Percentiles rank a stretch among this genome's conserved stretches.
phyloP scores from a whole-genome alignment of 2,329 filamentous ascomycete genomes.

The Aureobasidium lini region DNA sequence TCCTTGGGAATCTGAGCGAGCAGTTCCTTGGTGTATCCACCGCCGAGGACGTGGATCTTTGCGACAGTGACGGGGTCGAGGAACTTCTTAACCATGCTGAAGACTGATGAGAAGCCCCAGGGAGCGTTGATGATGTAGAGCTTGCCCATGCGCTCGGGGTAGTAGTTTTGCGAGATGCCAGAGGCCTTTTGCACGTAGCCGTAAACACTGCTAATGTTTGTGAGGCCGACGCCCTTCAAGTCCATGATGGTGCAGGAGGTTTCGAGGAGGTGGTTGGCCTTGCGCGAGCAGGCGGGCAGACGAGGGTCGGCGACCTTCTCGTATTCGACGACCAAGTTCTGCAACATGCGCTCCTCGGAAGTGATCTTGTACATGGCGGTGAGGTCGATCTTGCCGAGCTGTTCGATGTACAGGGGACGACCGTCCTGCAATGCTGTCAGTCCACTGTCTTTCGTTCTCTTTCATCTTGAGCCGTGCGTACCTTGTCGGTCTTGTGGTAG shows the following conservation, averaged over 20 bases:
- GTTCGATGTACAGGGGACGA: conserved; percentile 93
- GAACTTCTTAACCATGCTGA: conserved; percentile 83
- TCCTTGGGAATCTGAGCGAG: conserved; percentile 77
- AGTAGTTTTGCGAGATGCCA: conserved; percentile 95
- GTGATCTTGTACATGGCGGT: conserved; percentile 89
- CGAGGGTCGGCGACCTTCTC: conserved; percentile 91
- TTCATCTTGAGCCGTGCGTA: conserved; percentile 23
- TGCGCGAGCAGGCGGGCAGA: conserved; percentile 90
- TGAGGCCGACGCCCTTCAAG: conserved; percentile 84
- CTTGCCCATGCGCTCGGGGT: conserved; percentile 91
- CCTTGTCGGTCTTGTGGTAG: conserved; percentile 94
- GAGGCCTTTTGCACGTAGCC: conserved; percentile 79
- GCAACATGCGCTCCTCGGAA: conserved; percentile 83
- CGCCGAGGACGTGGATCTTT: conserved; percentile 89
- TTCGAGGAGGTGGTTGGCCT: conserved; percentile 81
- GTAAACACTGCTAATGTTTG: conserved; percentile 76
- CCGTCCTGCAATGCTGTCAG: conserved; percentile 88
- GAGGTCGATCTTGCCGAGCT: conserved; percentile 88
- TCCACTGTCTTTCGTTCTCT: not conserved
- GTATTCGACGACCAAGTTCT: conserved; percentile 95
- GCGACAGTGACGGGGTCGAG: conserved; percentile 92
- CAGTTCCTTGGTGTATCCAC: conserved; percentile 74
- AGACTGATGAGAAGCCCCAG: conserved; percentile 87
- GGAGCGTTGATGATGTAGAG: conserved; percentile 97
- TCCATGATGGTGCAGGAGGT: conserved; percentile 99